Evolutionary conservation across 2,329 filamentous ascomycete genomes (phyloP).

Genomic region (Emericellopsis atlantica): DNA sequence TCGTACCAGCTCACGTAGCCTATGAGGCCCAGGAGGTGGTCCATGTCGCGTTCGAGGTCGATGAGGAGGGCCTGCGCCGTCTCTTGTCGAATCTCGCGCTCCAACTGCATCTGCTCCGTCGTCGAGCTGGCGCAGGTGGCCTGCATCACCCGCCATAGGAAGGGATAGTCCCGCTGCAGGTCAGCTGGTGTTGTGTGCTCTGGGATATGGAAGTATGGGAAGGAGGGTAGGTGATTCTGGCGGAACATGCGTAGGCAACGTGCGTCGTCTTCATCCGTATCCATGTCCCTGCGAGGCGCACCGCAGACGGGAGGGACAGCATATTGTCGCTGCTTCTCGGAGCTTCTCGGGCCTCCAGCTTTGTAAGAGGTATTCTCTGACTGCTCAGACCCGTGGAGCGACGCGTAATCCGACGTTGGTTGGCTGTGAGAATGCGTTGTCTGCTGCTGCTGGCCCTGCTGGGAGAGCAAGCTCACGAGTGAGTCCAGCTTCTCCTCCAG

Average conservation of each 20-base stretch:
- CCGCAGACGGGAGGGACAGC: too few species aligned
- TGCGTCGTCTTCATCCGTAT: too few species aligned
- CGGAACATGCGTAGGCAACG: conserved; percentile 21
- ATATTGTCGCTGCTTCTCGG: too few species aligned
- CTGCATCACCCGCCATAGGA: conserved; percentile 36
- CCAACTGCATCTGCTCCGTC: conserved; percentile 22
- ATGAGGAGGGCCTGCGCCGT: conserved; percentile 32
- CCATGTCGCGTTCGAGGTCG: conserved; percentile 33
- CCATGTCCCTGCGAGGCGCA: too few species aligned
- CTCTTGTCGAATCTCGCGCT: conserved; percentile 26
- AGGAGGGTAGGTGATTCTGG: conserved; percentile 23
- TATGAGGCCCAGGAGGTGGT: conserved; percentile 38
- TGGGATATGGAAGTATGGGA: conserved; percentile 30
- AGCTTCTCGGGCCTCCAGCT: too few species aligned
- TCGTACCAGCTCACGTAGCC: conserved; percentile 15
- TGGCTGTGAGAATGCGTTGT: not conserved
- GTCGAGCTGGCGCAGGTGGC: conserved; percentile 28
- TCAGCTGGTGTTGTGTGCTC: conserved; percentile 10
- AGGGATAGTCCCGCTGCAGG: conserved; percentile 28
- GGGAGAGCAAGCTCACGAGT: conserved; percentile 28
- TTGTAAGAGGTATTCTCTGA: too few species aligned
- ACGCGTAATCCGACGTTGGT: not conserved
- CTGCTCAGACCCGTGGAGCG: not conserved
- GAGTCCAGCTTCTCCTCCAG: conserved; percentile 37
- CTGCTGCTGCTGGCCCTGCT: conserved; percentile 3